Evolutionary conservation across 2,329 filamentous ascomycete species (phyloP).

Genomic region (Sodiomyces alkalinus): DNA sequence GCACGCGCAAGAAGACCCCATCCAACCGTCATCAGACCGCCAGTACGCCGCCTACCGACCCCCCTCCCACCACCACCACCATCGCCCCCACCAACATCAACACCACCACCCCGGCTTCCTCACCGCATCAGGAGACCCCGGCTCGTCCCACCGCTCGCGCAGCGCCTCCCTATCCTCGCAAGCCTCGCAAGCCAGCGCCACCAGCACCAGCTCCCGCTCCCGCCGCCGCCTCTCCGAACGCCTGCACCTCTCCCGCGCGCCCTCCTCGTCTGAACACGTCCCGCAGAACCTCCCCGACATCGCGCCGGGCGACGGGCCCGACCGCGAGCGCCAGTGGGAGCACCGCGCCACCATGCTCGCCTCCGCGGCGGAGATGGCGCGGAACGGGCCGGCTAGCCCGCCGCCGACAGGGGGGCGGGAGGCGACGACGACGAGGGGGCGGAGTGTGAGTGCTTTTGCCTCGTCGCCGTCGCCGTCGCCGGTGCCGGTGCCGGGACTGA

Average conservation of each 20-base stretch:
- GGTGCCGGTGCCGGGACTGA: constrained; percentile 10
- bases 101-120: constrained; percentile 26
- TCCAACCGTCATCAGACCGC: constrained; percentile 3
- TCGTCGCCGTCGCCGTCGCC: constrained; percentile 10
- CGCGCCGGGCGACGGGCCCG: constrained; percentile 29
- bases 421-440: not conserved
- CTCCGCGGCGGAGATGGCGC: constrained; percentile 37
- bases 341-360: constrained; percentile 82
- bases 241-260: constrained; percentile 48
- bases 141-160: constrained; percentile 28
- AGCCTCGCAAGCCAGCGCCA: constrained; percentile 18
- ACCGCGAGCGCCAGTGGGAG: constrained; percentile 69
- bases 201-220: constrained; percentile 13
- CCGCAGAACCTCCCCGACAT: constrained; percentile 71
- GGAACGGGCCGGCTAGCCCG: constrained; percentile 25
- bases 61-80: constrained; percentile 12
- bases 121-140: too few relatives aligned
- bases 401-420: constrained; percentile 12
- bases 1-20: constrained; percentile 46
- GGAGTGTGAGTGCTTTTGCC: too few relatives aligned
- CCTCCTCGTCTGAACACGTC: constrained; percentile 54
- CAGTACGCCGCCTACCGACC: constrained; percentile 3
- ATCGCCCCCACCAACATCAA: constrained; percentile 12
- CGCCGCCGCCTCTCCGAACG: constrained; percentile 47
- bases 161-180: constrained; percentile 30